These are phyloP conservation scores for Pythium monospermum DNA, from an alignment of 352 stramenopile genomes.

Conservation along the genomic window DNA sequence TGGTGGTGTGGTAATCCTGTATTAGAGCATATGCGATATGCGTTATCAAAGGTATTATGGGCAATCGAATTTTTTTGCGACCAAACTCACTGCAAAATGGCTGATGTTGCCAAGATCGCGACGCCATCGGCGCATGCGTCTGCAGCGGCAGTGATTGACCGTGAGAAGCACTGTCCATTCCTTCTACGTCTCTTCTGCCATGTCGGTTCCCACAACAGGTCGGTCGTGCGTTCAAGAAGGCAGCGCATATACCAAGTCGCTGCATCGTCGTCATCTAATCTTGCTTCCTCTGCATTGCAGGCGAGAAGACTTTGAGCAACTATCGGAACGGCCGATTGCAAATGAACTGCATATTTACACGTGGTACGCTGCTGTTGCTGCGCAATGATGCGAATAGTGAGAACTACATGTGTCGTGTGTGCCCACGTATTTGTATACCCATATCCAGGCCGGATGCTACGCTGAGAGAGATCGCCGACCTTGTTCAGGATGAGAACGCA, in stretches of 20 bases:
- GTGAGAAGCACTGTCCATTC: constrained; percentile 66
- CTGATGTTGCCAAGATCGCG: neutral
- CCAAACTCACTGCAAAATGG: neutral
- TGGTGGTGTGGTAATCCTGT: constrained; percentile 2
- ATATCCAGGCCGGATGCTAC: constrained; percentile 55
- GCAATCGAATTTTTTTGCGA: neutral
- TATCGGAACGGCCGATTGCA: constrained; percentile 41
- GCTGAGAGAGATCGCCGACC: constrained; percentile 59
- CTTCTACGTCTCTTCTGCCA: constrained; percentile 69
- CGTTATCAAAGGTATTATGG: constrained; percentile 4
- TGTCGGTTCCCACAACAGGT: constrained; percentile 46
- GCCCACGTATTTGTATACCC: neutral
- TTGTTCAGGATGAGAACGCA: constrained; percentile 59
- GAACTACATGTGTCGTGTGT: neutral
- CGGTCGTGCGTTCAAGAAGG: constrained; percentile 3
- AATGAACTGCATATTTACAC: constrained; percentile 76
- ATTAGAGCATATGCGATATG: constrained; percentile 18
- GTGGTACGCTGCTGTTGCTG: constrained; percentile 37
- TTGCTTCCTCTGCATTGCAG: constrained; percentile 19
- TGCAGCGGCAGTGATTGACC: constrained; percentile 28
- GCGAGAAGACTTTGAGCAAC: constrained; percentile 48
- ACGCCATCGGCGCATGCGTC: neutral
- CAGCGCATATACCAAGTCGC: neutral
- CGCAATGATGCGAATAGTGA: too few relatives aligned
- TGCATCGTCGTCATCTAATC: neutral